phyloP scores from a whole-genome alignment of 1,284 basidiomycete genomes.

The Sporisorium exsertum region DNA sequence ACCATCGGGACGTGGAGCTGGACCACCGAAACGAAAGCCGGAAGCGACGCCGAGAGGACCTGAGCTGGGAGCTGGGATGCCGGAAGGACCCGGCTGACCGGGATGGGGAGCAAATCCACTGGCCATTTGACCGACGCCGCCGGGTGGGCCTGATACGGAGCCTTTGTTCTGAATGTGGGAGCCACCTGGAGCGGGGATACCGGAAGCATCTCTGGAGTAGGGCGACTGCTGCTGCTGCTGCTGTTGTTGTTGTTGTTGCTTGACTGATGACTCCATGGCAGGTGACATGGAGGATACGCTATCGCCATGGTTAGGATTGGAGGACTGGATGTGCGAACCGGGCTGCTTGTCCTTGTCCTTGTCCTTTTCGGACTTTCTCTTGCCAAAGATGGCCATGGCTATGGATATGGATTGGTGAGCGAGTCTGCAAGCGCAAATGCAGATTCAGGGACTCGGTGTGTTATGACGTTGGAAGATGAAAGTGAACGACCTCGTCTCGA shows the following conservation, averaged over 20 bases:
- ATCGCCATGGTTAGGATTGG: constrained; percentile 33
- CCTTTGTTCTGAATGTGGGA: constrained; percentile 51
- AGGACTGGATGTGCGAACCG: constrained; percentile 10
- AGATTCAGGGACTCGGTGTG: background rate
- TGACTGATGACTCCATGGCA: constrained; percentile 31
- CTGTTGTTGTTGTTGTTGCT: constrained; percentile 31
- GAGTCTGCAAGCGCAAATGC: background rate
- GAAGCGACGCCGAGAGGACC: constrained; percentile 55
- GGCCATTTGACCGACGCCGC: constrained; percentile 30
- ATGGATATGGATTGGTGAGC: constrained; percentile 22
- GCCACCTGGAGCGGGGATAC: constrained; percentile 35
- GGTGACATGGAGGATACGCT: constrained; percentile 48
- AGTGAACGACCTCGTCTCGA: no score
- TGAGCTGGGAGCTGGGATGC: constrained; percentile 29
- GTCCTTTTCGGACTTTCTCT: constrained; percentile 64
- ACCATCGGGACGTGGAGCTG: constrained; percentile 44
- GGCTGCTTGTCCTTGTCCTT: constrained; percentile 41
- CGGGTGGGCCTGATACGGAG: constrained; percentile 42
- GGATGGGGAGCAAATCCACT: constrained; percentile 35
- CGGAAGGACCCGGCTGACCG: constrained; percentile 29
- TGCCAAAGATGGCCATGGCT: constrained; percentile 66
- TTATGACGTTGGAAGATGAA: no score
- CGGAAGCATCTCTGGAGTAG: constrained; percentile 19
- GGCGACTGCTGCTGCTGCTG: constrained; percentile 37
- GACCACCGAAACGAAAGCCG: constrained; percentile 61